These are phyloP conservation scores for Morella rubra DNA, from an alignment of 306 rosid species.

Conservation along the genomic window DNA sequence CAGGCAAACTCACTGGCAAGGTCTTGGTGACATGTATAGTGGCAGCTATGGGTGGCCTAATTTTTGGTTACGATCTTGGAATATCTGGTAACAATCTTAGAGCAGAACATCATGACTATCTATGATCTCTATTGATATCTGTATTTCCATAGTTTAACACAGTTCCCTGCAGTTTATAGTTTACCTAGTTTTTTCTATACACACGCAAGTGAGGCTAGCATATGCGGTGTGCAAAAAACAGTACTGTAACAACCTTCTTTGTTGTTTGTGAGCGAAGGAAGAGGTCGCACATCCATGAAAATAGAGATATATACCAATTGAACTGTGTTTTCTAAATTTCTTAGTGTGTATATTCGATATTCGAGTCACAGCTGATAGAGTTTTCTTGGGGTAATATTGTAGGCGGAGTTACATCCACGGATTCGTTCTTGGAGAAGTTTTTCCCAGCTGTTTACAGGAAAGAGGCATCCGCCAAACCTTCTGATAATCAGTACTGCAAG, in stretches of 20 bases:
- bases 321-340: no score
- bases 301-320: no score
- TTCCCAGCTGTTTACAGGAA: conserved; percentile 58
- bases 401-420: conserved; percentile 93
- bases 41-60: conserved; percentile 73
- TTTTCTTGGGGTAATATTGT: background rate
- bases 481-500: conserved; percentile 65
- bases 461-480: conserved; percentile 29
- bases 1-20: conserved; percentile 50
- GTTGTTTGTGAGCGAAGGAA: no score
- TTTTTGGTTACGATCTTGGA: conserved; percentile 85
- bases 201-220: no score
- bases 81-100: conserved; percentile 57
- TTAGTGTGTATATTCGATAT: no score
- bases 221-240: no score
- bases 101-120: background rate
- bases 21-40: conserved; percentile 52
- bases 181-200: no score
- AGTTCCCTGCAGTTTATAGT: no score
- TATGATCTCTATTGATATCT: no score
- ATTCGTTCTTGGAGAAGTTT: conserved; percentile 49
- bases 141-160: no score
- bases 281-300: no score
- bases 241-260: no score
- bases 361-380: background rate